Evolutionary conservation across 2,329 filamentous ascomycete genomes (phyloP), one percentile per base, ranked within the genome.

Genomic region (Botrytis galanthina): DNA sequence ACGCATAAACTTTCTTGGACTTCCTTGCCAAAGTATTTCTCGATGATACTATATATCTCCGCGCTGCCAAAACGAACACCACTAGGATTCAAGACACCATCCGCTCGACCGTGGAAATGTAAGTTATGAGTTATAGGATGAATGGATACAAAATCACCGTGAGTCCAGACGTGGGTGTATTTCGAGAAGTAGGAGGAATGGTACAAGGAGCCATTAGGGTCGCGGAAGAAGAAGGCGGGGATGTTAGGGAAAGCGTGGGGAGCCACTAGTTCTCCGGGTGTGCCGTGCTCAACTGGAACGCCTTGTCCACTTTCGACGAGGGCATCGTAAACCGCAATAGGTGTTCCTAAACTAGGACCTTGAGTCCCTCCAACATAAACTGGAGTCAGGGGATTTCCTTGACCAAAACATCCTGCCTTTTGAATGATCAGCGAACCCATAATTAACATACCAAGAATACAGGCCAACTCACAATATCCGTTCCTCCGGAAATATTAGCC

Each of bases 51-150:
- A 16, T 96, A 97, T 48, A 96, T 92, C 81, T 96, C 93, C 0
- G 92, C 90, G 7, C 89, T 92, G 0, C 93, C 93, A 78, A 96
- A 97, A 0, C 93, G 86, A 18, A 96, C 90, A 0, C 93, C 93
- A 10, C 87, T 90, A 0, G 93, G 93, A 79, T 96, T 96, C 70
- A 96, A 83, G 3, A 96, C 93, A 20, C 93, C 93, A 79, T 96
- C 93, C 3, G 89, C 91, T 2, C 92, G 86, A 1, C 48, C 26
- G 12, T n/a, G 48, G 2, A 54, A 54, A 54, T 54, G 48, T 7
- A 54, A 54, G 26, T n/a, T 54, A 16, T 54, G 48, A 54, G 48
- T 54, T 54, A 54, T 26, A 12, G 48, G 48, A 14, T 54, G 48
- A n/a, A 54, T 54, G 26, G 48, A 54, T 14, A 54, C 48, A 5